phyloP scores from a whole-genome alignment of 768 basidiomycete genomes.

The Dioszegia hungarica region DNA sequence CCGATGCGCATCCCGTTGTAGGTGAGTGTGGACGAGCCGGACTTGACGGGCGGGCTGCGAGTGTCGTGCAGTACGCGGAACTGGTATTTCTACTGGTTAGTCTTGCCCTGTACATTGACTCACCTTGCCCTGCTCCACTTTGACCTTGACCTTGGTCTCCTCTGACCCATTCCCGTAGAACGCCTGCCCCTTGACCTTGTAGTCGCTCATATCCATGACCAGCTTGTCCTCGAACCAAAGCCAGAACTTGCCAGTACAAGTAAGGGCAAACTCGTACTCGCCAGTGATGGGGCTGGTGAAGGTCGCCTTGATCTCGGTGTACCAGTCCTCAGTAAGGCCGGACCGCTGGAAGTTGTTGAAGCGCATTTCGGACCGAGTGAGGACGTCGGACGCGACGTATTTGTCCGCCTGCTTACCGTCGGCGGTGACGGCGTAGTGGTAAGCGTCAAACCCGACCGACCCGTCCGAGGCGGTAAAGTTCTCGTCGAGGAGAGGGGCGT shows the following conservation, averaged over 20 bases:
- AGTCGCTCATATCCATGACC: conserved; percentile 76
- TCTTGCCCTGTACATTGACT: conserved; percentile 30
- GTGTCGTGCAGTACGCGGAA: conserved; percentile 51
- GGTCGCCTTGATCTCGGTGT: conserved; percentile 61
- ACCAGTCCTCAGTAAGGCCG: conserved; percentile 7
- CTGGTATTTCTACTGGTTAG: conserved; percentile 57
- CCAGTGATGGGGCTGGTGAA: conserved; percentile 54
- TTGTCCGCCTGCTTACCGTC: conserved; percentile 52
- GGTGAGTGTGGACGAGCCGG: background rate
- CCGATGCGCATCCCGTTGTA: conserved; percentile 3
- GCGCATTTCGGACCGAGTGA: conserved; percentile 53
- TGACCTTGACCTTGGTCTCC: conserved; percentile 5
- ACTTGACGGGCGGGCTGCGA: background rate
- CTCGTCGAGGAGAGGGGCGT: conserved; percentile 64
- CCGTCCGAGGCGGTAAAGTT: conserved; percentile 56
- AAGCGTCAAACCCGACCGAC: conserved; percentile 64
- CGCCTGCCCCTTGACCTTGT: conserved; percentile 61
- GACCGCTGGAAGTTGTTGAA: conserved; percentile 7
- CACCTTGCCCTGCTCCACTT: conserved; percentile 13
- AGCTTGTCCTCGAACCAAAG: conserved; percentile 62
- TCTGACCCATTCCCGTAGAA: conserved; percentile 64
- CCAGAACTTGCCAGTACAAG: conserved; percentile 49
- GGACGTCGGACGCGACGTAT: conserved; percentile 57
- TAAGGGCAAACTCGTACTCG: conserved; percentile 55
- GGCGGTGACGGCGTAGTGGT: conserved; percentile 57